Evolutionary conservation across 768 basidiomycete genomes (phyloP), one percentile per base, ranked within the genome.

Genomic region (Serendipita sp.): DNA sequence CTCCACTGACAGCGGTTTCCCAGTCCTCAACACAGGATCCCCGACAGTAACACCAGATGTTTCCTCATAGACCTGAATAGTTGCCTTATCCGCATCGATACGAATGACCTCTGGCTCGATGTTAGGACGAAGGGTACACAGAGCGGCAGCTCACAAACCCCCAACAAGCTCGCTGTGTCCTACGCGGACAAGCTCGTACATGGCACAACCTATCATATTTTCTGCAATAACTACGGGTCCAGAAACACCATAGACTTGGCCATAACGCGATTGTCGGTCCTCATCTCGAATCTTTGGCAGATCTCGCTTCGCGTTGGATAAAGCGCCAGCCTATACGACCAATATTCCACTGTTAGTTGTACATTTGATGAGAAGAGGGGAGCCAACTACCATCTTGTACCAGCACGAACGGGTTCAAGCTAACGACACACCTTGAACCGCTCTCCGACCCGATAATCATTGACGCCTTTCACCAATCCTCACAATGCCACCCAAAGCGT

Each of bases 1-100:
- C 74, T 99, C 96, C 65, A 98, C 96, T 73, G 90, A 92, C 64
- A 99, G 82, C 34, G 96, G 96, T 74, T 99, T 99, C 52, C 95
- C 96, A 33, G 96, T 99, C 64, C 95, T 82, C 71, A 99, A 76
- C 16, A 99, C 96, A 55, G 96, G 96, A 77, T 99, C 96, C 33
- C 96, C 96, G 62, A 98, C 94, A 3, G 95, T 97, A 45, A 99
- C 96, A 63, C 96, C 96, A 46, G 95, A 96, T 3, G 95, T 98
- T 78, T 99, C 96, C 75, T 99, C 96, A 71, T 99, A 98, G 8
- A 99, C 96, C 74, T 99, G 96, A 66, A 99, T 97, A 11, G 96
- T 98, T 46, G 90, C 90, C 77, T 96, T 95, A 77, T 99, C 96
- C 66, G 85, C 85, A 69, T 98, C 96, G 76, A 99, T 97, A 70